Evolutionary conservation across 257 asterid species (phyloP).

Genomic region (Plantago ovata): DNA sequence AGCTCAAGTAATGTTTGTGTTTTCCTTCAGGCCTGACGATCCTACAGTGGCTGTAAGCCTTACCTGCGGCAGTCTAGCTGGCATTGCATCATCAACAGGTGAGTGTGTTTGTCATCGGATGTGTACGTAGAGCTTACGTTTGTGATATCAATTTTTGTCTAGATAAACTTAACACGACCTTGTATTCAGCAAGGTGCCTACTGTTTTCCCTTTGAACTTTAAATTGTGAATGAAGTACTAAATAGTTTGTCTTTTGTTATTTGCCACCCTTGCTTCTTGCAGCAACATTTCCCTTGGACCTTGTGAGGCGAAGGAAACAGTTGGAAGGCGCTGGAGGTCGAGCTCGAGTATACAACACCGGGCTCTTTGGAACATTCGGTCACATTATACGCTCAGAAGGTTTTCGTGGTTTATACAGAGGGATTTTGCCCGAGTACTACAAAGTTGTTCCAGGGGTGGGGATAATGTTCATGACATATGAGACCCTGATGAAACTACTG

Average conservation of each 20-base stretch:
- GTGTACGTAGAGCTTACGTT: neutral
- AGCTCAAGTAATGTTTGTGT: neutral
- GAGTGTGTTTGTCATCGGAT: conserved; percentile 18
- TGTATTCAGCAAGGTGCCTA: too few relatives aligned
- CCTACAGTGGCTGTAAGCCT: conserved; percentile 69
- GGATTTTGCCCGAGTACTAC: conserved; percentile 91
- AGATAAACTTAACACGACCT: too few relatives aligned
- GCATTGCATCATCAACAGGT: conserved; percentile 93
- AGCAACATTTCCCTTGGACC: conserved; percentile 93
- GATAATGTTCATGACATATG: conserved; percentile 92
- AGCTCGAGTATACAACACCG: conserved; percentile 76
- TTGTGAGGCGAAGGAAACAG: conserved; percentile 93
- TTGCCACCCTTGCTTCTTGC: conserved; percentile 15
- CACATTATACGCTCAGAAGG: conserved; percentile 73
- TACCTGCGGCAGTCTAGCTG: conserved; percentile 94
- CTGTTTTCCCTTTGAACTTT: neutral
- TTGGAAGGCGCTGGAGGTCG: conserved; percentile 90
- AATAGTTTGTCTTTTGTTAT: neutral
- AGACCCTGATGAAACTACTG: conserved; percentile 71
- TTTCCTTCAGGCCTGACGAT: conserved; percentile 59
- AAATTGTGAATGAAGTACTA: neutral
- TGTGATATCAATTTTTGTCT: neutral
- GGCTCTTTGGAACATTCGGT: conserved; percentile 61
- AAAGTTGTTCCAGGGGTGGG: conserved; percentile 95
- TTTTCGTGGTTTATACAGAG: conserved; percentile 79